Conservation (phyloP, 1,284 basidiomycete species). For the Inonotus hispidus region DNA sequence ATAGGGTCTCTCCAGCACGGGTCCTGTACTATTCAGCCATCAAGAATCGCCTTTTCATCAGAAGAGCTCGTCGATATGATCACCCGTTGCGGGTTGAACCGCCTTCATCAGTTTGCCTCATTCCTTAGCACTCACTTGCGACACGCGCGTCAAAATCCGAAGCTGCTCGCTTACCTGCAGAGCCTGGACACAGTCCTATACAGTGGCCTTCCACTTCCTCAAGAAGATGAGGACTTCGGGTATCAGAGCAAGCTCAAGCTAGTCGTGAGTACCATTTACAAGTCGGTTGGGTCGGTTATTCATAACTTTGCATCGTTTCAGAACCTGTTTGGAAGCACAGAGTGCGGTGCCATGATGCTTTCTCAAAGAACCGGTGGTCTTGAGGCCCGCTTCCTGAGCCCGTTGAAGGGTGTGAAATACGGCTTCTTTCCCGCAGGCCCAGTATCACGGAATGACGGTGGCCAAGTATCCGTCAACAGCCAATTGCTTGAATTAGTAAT, state of each 20-base stretch:
- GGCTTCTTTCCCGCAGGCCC: constrained; percentile 49
- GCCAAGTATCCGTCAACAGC: constrained; percentile 44
- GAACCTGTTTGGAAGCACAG: constrained; percentile 71
- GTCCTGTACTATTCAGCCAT: constrained; percentile 64
- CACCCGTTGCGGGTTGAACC: constrained; percentile 56
- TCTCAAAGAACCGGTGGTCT: constrained; percentile 43
- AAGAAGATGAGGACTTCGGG: constrained; percentile 64
- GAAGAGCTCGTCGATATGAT: constrained; percentile 69
- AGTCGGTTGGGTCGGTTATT: constrained; percentile 15
- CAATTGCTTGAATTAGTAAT: constrained; percentile 61
- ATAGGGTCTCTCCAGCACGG: constrained; percentile 65
- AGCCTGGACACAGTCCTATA: constrained; percentile 56
- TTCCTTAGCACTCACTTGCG: constrained; percentile 59
- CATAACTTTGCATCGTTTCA: constrained; percentile 24
- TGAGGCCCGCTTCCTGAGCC: constrained; percentile 42
- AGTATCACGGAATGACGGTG: constrained; percentile 32
- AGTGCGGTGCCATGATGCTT: constrained; percentile 60
- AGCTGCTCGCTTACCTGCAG: constrained; percentile 50
- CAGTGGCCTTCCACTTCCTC: constrained; percentile 52
- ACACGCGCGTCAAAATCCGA: constrained; percentile 53
- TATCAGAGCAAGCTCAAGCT: constrained; percentile 51
- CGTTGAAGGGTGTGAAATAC: constrained; percentile 52
- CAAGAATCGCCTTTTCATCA: constrained; percentile 56
- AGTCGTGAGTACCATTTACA: constrained; percentile 35
- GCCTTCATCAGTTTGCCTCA: constrained; percentile 63